phyloP scores from a whole-genome alignment of 2,329 filamentous ascomycete genomes.

The Arthrobotrys musiformis region DNA sequence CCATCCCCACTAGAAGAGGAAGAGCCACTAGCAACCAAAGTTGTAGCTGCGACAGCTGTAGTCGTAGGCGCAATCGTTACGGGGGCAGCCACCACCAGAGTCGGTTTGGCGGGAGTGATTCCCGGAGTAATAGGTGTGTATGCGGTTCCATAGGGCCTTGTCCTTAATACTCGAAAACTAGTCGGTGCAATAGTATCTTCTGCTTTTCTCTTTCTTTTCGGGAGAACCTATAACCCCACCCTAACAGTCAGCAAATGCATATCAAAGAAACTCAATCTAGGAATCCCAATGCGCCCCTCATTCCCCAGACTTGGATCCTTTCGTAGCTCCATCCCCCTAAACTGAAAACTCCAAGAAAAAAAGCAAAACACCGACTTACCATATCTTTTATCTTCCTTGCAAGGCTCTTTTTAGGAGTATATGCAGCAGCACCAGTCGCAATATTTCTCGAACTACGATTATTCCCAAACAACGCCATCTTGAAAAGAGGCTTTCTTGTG shows the following conservation, averaged over 20 bases:
- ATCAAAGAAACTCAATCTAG: not conserved
- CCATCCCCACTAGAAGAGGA: not conserved
- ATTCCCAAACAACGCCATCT: slow-evolving; percentile 28
- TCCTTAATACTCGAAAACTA: slow-evolving; percentile 31
- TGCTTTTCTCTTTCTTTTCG: slow-evolving; percentile 22
- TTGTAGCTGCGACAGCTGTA: not conserved
- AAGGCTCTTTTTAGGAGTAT: slow-evolving; percentile 18
- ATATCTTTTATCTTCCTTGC: slow-evolving; percentile 35
- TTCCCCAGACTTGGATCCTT: slow-evolving; percentile 19
- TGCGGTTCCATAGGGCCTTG: not conserved
- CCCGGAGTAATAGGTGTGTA: too few species aligned
- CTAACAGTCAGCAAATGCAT: not conserved
- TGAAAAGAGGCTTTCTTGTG: not conserved
- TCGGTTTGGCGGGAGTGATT: too few species aligned
- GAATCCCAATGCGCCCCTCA: not conserved
- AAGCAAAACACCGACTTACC: slow-evolving; percentile 22
- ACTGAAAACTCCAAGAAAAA: not conserved
- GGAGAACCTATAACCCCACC: slow-evolving; percentile 20
- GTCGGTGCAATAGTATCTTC: slow-evolving; percentile 4
- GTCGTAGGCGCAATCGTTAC: not conserved
- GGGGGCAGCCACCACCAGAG: not conserved
- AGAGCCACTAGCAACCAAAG: not conserved
- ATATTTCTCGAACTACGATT: not conserved
- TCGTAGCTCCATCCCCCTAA: slow-evolving; percentile 9
- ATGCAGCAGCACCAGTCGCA: not conserved